Base-by-base conservation (phyloP, 805 yeast genomes). In the Saturnispora mendoncae region DNA sequence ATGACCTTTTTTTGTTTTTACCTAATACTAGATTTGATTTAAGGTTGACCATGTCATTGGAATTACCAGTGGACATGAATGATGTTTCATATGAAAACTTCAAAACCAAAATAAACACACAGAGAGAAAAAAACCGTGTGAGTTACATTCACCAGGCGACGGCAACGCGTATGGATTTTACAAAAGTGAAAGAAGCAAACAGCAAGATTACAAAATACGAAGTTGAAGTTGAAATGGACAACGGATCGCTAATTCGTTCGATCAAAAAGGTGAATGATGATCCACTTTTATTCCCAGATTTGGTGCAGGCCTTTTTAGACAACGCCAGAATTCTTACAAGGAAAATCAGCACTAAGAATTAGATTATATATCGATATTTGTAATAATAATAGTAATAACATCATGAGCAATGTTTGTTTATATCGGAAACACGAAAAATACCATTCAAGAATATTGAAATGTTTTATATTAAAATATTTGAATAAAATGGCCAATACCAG, bases 1-100 rank as follows among this genome's bases (percentile, higher is more conserved):
- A 85, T 2, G 86, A 82, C 55, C 59, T 88, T 42, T 71, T 75
- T 52, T 67, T 87, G 17, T 78, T 74, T 53, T 72, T 81, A 41
- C 96, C 96, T 4, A 80, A 83, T 48, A 75, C 83, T 25, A 68
- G 78, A 60, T 80, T 78, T 55, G 97, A 87, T 61, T 67, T 80
- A 50, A 71, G 94, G 51, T 64, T 87, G 28, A 78, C 94, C 5
- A 62, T 88, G 48, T 76, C 85, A 29, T 60, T 83, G 23, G 97
- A 87, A 74, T 57, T 79, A 45, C 95, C 95, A 0, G 72, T 74
- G 19, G 70, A 73, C 26, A 77, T 71, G 43, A 60, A 57, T 33
- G 65, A 58, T 62, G 61, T 75, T 56, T 60, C 78, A 64, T 51
- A 80, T 56, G 72, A 70, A 62, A 70, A 66, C 54, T 74, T 60